Percentiles rank a stretch among this genome's conserved stretches.
Conservation (phyloP, 2,329 filamentous ascomycete genomes). For the Cytospora chrysosperma region DNA sequence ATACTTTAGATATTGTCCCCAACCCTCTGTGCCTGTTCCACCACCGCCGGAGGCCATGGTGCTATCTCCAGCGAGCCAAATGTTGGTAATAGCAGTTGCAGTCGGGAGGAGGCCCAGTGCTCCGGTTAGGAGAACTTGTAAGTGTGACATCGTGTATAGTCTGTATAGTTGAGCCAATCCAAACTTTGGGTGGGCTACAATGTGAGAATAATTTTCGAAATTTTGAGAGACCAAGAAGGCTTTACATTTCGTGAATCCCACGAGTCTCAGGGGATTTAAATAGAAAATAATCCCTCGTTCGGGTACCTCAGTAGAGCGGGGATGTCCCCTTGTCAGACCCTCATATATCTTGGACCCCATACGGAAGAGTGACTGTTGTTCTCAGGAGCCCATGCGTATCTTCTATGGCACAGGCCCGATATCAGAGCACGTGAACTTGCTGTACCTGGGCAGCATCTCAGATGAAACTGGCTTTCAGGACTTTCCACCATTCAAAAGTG, state of each 20-base stretch:
- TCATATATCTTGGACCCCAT: neutral
- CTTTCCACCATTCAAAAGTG: neutral
- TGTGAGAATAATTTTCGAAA: too few species aligned
- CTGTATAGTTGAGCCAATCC: neutral
- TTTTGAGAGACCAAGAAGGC: neutral
- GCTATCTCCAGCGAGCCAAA: slow-evolving; percentile 48
- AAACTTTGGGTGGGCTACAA: neutral
- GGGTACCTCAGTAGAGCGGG: neutral
- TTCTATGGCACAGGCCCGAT: neutral
- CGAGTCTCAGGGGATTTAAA: neutral
- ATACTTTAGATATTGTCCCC: slow-evolving; percentile 60
- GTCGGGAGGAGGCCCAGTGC: slow-evolving; percentile 1
- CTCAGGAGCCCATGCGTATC: neutral
- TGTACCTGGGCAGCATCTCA: neutral
- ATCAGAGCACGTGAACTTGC: neutral
- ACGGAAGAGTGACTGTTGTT: neutral
- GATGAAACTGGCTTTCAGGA: neutral
- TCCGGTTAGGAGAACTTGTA: neutral
- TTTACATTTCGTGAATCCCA: too few species aligned
- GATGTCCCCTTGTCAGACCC: neutral
- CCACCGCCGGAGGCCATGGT: slow-evolving; percentile 56
- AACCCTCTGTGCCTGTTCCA: slow-evolving; percentile 51
- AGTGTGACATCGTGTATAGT: slow-evolving; percentile 1
- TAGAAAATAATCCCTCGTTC: neutral
- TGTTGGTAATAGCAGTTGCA: slow-evolving; percentile 8